Percentiles rank a stretch among this genome's conserved stretches.
Evolutionary conservation across 169 alveolate genomes (phyloP).

Genomic region (Plasmodium blacklocki): DNA sequence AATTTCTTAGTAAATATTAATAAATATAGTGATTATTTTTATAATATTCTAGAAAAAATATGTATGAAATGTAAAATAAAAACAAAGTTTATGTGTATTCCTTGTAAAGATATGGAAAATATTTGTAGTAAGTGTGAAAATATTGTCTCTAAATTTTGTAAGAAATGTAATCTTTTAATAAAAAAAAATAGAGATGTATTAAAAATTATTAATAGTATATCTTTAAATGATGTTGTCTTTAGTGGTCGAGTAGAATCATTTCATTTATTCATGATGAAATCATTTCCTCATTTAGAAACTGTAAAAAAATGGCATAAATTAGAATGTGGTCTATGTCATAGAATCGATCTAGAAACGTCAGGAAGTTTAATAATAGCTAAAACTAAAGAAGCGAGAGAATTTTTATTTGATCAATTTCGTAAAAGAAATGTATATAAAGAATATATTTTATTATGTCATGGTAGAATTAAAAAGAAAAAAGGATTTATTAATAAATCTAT

Average conservation of each 20-base stretch:
- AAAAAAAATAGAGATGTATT: constrained; percentile 75
- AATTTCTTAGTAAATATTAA: constrained; percentile 47
- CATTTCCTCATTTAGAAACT: constrained; percentile 81
- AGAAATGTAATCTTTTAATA: constrained; percentile 47
- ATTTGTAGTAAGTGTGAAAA: constrained; percentile 56
- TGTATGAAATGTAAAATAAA: constrained; percentile 67
- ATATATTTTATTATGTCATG: constrained; percentile 82
- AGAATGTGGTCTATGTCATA: constrained; percentile 85
- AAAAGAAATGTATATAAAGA: constrained; percentile 83
- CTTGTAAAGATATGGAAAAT: constrained; percentile 60
- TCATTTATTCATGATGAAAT: constrained; percentile 83
- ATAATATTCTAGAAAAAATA: constrained; percentile 59
- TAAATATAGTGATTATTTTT: constrained; percentile 59
- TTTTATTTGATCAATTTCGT: constrained; percentile 82
- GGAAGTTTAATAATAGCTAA: constrained; percentile 83
- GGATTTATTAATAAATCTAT: constrained; percentile 80
- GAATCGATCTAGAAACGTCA: constrained; percentile 84
- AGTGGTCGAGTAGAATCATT: constrained; percentile 83
- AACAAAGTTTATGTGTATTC: constrained; percentile 60
- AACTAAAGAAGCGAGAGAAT: constrained; percentile 82
- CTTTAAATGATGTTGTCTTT: constrained; percentile 76
- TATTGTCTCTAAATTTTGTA: constrained; percentile 43
- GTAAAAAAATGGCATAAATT: constrained; percentile 83
- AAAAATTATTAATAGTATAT: constrained; percentile 76
- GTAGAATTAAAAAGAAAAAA: constrained; percentile 77